Conservation (phyloP, 73 alveolate species). For the Paramecium pentaurelia region DNA sequence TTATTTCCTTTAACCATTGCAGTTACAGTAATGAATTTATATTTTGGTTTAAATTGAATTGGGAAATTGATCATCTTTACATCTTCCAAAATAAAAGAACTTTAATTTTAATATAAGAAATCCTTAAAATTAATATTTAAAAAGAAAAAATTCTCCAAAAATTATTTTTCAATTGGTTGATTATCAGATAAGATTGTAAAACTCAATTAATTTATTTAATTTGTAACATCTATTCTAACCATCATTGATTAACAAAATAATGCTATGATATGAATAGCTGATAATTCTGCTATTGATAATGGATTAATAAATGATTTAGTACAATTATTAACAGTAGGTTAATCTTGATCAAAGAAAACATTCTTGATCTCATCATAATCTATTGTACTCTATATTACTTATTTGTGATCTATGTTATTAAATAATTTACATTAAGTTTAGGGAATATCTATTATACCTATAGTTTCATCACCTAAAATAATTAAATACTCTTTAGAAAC, state of each 20-base stretch:
- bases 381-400: not conserved
- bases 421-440: not conserved
- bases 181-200: constrained; percentile 20
- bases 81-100: not conserved
- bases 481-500: constrained; percentile 14
- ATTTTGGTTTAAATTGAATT: not conserved
- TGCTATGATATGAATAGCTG: constrained; percentile 1
- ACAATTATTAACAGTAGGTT: constrained; percentile 21
- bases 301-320: not conserved
- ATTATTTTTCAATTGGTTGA: not conserved
- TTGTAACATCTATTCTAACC: not conserved
- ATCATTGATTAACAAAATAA: not conserved
- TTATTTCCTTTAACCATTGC: constrained; percentile 21
- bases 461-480: not conserved
- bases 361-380: not conserved
- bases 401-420: not conserved
- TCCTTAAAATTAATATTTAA: not conserved
- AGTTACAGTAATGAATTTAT: constrained; percentile 8
- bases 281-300: not conserved
- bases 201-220: not conserved
- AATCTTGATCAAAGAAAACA: not conserved
- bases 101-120: not conserved
- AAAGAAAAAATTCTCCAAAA: not conserved
- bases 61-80: constrained; percentile 35
- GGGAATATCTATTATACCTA: not conserved